Base-by-base conservation (phyloP, 2,329 filamentous ascomycete genomes). In the Aspergillus ochraceus region DNA sequence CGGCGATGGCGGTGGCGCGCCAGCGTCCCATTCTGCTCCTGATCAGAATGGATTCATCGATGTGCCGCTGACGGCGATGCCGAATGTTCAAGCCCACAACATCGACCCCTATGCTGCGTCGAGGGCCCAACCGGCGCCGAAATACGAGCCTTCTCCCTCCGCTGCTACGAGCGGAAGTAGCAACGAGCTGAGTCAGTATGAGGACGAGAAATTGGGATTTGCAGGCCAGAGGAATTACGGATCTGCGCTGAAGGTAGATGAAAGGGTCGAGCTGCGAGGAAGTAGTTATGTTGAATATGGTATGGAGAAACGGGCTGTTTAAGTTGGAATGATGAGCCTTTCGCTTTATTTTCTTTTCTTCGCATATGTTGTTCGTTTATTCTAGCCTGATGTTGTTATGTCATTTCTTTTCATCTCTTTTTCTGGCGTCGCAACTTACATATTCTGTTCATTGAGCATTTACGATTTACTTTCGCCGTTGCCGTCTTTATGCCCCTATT, bases 1-100 rank as follows among this genome's bases (percentile, higher is more conserved):
- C 11, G 85, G 79, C 10, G 87, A 90, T 68, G 86, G 86, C 32
- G 86, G 86, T 20, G 72, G 73, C 14, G 54, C 62, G 2, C 58
- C 56, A 6, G 32, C 55, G 57, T 55, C 53, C 20, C 59, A 54
- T 1, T 55, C 62, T 1, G 32, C 24, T 1, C 58, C 64, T 1
- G 70, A 68, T 47, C 57, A 61, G 5, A 58, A 65, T 24, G 76
- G 68, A 1, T 79, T 79, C 60, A 67, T 64, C 8, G 72, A 79
- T 46, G 69, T 80, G 14, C 76, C 77, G 10, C 63, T 80, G 20
- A 72, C 70, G 10, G 66, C 68, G 49, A 59, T 76, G 4, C 70
- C 71, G 32, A 67, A 65, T 9, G 14, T n/a, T n/a, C 36, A 42
- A n/a, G 36, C 36, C 5, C 14, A 42, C 36, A 42, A 8, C 14